Evolutionary conservation across 805 yeast species (phyloP), one percentile per base, ranked within the genome.

Genomic region (Candida koratica): DNA sequence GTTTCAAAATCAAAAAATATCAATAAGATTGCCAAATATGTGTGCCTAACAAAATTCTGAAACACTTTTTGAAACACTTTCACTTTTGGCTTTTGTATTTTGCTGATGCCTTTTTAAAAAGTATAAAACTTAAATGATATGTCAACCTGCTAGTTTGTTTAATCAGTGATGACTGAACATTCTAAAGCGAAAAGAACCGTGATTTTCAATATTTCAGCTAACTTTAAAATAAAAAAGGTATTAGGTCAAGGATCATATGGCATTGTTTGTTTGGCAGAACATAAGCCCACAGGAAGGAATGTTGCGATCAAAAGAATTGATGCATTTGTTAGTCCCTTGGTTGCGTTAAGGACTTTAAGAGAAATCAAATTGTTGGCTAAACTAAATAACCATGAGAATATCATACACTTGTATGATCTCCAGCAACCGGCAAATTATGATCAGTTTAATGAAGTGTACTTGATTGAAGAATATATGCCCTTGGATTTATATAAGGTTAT

Each of bases 221-320:
- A 74, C 45, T 84, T 77, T 52, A 75, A 75, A 41, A 71, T 83
- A 6, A 61, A 65, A 13, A 77, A 75, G 39, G 63, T 81, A 4
- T 61, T 84, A 5, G 94, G 94, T 4, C 85, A 81, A 54, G 94
- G 94, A 1, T 88, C 93, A 0, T 84, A 84, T 47, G 93, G 94
- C 0, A 71, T 82, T 2, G 94, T 84, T 4, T 81, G 84, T 31
- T 69, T 78, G 4, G 93, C 88, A 0, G 55, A 69, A 8, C 86
- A 81, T 47, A 67, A 67, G 40, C 79, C 81, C 9, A 67, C 84
- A 1, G 70, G 73, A 13, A 69, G 73, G 1, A 66, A 67, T 41
- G 93, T 84, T 2, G 94, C 94, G 1, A 83, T 84, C 40, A 84
- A 84, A 56, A 83, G 79, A 53, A 78, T 84, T 6, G 77, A 77